phyloP scores from a whole-genome alignment of 2,329 filamentous ascomycete genomes.

The Fusarium phyllophilum region DNA sequence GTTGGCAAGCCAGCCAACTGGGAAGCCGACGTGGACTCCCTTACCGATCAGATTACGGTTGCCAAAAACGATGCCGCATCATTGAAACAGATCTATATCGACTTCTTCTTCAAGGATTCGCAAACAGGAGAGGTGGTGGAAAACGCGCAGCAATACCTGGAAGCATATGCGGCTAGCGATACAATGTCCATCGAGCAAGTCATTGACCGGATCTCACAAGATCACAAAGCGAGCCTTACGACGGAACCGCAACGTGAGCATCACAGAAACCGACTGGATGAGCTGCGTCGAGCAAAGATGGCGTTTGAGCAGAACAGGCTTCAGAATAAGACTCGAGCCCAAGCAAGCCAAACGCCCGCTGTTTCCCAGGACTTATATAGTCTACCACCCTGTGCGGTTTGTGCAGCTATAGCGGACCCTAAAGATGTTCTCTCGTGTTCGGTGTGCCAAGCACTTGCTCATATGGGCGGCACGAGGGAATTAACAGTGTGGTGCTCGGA shows the following conservation, averaged over 20 bases:
- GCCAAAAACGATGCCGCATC: constrained; percentile 46
- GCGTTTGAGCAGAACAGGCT: constrained; percentile 59
- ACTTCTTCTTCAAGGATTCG: constrained; percentile 54
- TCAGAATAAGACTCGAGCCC: constrained; percentile 50
- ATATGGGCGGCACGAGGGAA: constrained; percentile 49
- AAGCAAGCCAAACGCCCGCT: constrained; percentile 43
- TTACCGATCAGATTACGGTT: constrained; percentile 48
- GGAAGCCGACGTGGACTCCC: constrained; percentile 47
- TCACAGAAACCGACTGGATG: constrained; percentile 54
- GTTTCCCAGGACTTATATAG: constrained; percentile 50
- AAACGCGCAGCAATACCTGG: constrained; percentile 53
- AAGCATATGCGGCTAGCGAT: constrained; percentile 47
- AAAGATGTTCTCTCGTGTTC: constrained; percentile 55
- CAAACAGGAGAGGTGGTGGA: constrained; percentile 48
- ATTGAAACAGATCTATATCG: constrained; percentile 53
- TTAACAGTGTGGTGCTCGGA: constrained; percentile 59
- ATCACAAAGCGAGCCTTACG: constrained; percentile 45
- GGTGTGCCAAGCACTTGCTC: constrained; percentile 56
- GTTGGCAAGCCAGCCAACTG: constrained; percentile 50
- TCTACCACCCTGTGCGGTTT: constrained; percentile 54
- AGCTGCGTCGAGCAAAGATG: constrained; percentile 59
- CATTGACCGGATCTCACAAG: constrained; percentile 48
- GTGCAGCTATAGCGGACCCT: constrained; percentile 48
- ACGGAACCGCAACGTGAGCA: constrained; percentile 52
- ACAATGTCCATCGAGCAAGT: constrained; percentile 48